A percentile compares a stretch with the other conserved stretches of the same genome.
Evolutionary conservation across 1,284 basidiomycete genomes (phyloP).

Genomic region (Pseudomicrostroma phylloplanum): DNA sequence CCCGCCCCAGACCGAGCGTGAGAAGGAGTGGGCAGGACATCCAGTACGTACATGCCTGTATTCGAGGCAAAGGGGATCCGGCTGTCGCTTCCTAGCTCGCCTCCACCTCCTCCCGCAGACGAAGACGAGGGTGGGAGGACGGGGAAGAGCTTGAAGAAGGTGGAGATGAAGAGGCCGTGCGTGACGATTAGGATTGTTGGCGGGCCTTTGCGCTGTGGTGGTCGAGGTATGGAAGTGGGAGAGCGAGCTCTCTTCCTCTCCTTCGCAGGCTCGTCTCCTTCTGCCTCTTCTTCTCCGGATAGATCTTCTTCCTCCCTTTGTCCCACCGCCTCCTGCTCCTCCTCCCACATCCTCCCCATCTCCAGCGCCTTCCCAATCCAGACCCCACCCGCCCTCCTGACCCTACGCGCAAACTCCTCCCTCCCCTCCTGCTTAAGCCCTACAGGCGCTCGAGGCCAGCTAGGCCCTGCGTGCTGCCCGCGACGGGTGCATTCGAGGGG

Average conservation of each 20-base stretch:
- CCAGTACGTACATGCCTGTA: slow-evolving; percentile 1
- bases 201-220: neutral
- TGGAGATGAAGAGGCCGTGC: slow-evolving; percentile 44
- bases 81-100: neutral
- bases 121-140: neutral
- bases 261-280: slow-evolving; percentile 9
- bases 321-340: slow-evolving; percentile 17
- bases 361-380: neutral
- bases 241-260: too few species aligned
- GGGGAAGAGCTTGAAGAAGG: slow-evolving; percentile 22
- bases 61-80: slow-evolving; percentile 1
- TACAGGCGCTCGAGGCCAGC: neutral
- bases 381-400: slow-evolving; percentile 17
- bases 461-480: slow-evolving; percentile 14
- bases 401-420: slow-evolving; percentile 22
- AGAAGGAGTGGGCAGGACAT: neutral
- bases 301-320: slow-evolving; percentile 1
- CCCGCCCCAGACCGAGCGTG: too few species aligned
- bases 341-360: neutral
- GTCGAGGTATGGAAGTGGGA: slow-evolving; percentile 3
- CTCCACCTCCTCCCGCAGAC: neutral
- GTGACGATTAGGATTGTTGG: slow-evolving; percentile 39
- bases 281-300: slow-evolving; percentile 13
- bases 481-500: slow-evolving; percentile 30
- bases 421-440: slow-evolving; percentile 2